These are phyloP conservation scores for Saitozyma podzolica DNA, from an alignment of 768 basidiomycete species.

Conservation along the genomic window DNA sequence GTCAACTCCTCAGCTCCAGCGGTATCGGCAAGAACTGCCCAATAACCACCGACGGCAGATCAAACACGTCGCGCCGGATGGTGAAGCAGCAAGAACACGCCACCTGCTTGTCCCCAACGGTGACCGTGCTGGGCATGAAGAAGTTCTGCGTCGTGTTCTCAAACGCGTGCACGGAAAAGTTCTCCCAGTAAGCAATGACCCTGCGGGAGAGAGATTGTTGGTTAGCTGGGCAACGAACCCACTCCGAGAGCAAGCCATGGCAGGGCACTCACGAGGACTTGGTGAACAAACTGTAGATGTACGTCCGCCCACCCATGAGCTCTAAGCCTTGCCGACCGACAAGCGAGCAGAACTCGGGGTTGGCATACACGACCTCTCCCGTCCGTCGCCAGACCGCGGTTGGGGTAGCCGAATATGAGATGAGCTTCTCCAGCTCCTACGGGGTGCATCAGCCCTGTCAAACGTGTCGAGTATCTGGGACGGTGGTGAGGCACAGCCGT, in stretches of 20 bases:
- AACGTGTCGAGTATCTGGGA: neutral
- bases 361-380: constrained; percentile 95
- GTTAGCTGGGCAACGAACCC: neutral
- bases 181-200: constrained; percentile 64
- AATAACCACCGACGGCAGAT: constrained; percentile 45
- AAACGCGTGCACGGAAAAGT: constrained; percentile 93
- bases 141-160: constrained; percentile 96
- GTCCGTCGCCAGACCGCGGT: constrained; percentile 98
- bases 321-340: constrained; percentile 89
- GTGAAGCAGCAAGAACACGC: constrained; percentile 95
- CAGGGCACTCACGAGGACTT: constrained; percentile 85
- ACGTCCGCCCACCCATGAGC: constrained; percentile 65
- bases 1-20: too few species aligned
- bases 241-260: neutral
- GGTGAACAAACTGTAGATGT: constrained; percentile 75
- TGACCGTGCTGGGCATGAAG: constrained; percentile 85
- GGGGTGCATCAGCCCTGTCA: neutral
- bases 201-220: constrained; percentile 17
- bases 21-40: constrained; percentile 39
- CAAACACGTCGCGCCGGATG: constrained; percentile 71
- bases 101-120: constrained; percentile 63
- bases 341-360: constrained; percentile 92
- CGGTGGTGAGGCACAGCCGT: too few species aligned
- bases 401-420: constrained; percentile 94
- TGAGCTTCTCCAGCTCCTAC: constrained; percentile 93